Conservation (phyloP, 306 rosid genomes). For the Quercus engelmannii region DNA sequence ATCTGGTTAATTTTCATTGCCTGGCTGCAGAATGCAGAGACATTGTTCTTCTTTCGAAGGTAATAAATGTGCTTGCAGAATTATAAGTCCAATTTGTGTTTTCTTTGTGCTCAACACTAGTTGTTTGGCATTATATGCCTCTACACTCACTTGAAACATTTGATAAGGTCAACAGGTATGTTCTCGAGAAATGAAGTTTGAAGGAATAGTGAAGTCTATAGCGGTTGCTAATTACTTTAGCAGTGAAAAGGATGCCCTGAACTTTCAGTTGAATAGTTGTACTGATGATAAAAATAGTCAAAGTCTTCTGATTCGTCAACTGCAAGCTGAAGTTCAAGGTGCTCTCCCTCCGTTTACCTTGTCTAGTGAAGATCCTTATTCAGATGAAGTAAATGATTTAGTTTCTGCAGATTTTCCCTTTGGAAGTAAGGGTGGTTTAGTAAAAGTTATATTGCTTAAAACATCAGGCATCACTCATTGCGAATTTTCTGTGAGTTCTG, state of each 20-base stretch:
- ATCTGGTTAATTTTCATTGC: conserved; percentile 36
- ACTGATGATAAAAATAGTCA: conserved; percentile 26
- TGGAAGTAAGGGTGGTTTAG: conserved; percentile 38
- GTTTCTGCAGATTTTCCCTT: conserved; percentile 44
- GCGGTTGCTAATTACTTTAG: conserved; percentile 57
- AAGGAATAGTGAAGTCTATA: conserved; percentile 54
- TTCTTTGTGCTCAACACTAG: conserved; percentile 17
- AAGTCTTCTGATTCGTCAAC: conserved; percentile 36
- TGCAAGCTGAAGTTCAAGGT: conserved; percentile 65
- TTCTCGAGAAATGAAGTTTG: conserved; percentile 52
- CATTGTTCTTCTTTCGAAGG: conserved; percentile 61
- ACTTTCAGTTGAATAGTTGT: conserved; percentile 16
- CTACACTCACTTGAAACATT: conserved; percentile 32
- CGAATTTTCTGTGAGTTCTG: conserved; percentile 47
- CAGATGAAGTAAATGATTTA: conserved; percentile 39
- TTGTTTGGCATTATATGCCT: conserved; percentile 19
- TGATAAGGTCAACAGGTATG: conserved; percentile 54
- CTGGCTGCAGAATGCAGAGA: conserved; percentile 65
- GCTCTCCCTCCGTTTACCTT: conserved; percentile 61
- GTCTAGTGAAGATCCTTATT: conserved; percentile 34
- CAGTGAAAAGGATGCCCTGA: conserved; percentile 33
- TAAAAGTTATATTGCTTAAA: conserved; percentile 64
- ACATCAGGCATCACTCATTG: conserved; percentile 60
- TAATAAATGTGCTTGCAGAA: conserved; percentile 31
- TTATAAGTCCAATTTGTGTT: background rate